Conservation (phyloP, 2,329 filamentous ascomycete species). For the Lachnellula suecica region DNA sequence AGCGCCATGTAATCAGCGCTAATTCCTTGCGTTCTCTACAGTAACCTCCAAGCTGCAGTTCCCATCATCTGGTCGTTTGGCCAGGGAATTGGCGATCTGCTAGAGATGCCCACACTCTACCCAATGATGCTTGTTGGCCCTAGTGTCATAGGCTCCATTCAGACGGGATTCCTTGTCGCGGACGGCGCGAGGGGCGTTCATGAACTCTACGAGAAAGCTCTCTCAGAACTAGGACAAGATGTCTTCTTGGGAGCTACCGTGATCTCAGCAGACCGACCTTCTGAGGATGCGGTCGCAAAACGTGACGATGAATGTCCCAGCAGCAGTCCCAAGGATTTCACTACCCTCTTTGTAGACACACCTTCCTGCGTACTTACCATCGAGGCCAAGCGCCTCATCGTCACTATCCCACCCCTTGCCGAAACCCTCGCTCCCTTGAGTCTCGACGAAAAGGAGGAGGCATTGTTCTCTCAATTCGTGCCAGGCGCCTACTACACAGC, state of each 20-base stretch:
- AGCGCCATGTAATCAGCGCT: background rate
- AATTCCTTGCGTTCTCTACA: too few relatives aligned
- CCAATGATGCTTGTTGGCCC: background rate
- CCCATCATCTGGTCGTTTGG: slow-evolving; percentile 41
- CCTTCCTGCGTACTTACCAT: slow-evolving; percentile 34
- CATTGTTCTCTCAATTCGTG: slow-evolving; percentile 39
- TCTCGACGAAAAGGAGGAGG: slow-evolving; percentile 34
- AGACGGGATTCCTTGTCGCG: slow-evolving; percentile 15
- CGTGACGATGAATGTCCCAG: too few relatives aligned
- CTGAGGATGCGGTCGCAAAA: slow-evolving; percentile 16
- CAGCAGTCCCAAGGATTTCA: background rate
- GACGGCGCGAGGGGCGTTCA: background rate
- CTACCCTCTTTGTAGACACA: background rate
- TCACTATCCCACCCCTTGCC: slow-evolving; percentile 41
- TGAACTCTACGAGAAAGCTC: slow-evolving; percentile 17
- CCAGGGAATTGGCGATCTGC: slow-evolving; percentile 45
- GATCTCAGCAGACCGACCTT: slow-evolving; percentile 12
- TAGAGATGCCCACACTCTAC: slow-evolving; percentile 36
- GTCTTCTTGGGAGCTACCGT: slow-evolving; percentile 18
- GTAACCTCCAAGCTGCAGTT: too few relatives aligned
- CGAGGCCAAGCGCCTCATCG: slow-evolving; percentile 39
- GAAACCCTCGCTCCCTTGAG: slow-evolving; percentile 37
- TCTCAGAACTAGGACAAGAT: slow-evolving; percentile 8
- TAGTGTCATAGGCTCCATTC: too few relatives aligned
- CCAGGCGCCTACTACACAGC: slow-evolving; percentile 39